These are phyloP conservation scores for Zygosaccharomyces pseudobailii DNA, from an alignment of 1,139 yeast species.

Conservation along the genomic window DNA sequence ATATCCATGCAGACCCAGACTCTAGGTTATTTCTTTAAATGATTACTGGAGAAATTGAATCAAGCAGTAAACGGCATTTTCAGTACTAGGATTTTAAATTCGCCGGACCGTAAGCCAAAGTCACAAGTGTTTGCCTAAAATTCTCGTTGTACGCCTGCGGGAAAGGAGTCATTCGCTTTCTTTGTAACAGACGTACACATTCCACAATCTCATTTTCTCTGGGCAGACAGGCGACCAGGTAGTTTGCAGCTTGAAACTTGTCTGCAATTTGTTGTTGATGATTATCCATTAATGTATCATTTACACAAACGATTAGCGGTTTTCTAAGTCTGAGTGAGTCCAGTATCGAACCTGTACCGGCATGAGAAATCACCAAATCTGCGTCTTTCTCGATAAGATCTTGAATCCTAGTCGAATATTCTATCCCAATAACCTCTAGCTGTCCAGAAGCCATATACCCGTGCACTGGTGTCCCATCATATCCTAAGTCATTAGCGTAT, in stretches of 20 bases:
- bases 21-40: no score
- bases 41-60: no score
- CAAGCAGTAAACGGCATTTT: background rate
- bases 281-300: slow-evolving; percentile 70
- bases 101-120: slow-evolving; percentile 7
- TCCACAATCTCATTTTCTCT: slow-evolving; percentile 6
- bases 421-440: slow-evolving; percentile 41
- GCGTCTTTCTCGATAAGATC: slow-evolving; percentile 37
- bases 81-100: background rate
- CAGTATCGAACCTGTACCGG: slow-evolving; percentile 89
- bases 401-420: slow-evolving; percentile 44
- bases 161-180: slow-evolving; percentile 5
- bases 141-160: slow-evolving; percentile 12
- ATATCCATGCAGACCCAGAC: no score
- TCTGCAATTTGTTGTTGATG: slow-evolving; percentile 80
- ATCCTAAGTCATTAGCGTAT: slow-evolving; percentile 3
- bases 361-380: slow-evolving; percentile 76
- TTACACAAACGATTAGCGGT: slow-evolving; percentile 65
- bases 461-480: slow-evolving; percentile 10
- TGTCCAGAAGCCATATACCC: slow-evolving; percentile 7
- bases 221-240: slow-evolving; percentile 31
- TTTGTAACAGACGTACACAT: slow-evolving; percentile 9
- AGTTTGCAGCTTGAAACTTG: slow-evolving; percentile 42
- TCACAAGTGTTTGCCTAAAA: slow-evolving; percentile 12
- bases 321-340: slow-evolving; percentile 60